Base-by-base conservation (phyloP, 768 basidiomycete species). In the Amanita fuliginea region DNA sequence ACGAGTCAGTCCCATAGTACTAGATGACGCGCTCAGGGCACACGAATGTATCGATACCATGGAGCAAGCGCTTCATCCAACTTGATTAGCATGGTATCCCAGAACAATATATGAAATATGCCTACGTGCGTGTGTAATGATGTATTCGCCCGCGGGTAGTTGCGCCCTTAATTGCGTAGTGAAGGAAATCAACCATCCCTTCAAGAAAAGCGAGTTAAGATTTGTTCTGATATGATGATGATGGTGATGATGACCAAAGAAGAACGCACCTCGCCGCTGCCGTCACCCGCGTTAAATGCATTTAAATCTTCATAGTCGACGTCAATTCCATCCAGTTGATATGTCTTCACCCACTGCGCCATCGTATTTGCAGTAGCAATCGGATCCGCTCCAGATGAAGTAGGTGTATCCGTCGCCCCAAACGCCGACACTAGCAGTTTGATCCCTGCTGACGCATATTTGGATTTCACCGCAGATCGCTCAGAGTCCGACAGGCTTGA, bases 281-380 rank as follows among this genome's bases (percentile, higher is more conserved):
- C 77, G 41, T 67, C 64, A 10, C 75, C 71, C n/a, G 65, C 67
- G 48, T 81, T 66, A 52, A 83, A 73, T 0, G 82, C 81, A 54
- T 67, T 62, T 54, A 84, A 81, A 55, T 84, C 83, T 77, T 81
- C 83, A 1, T 84, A 86, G 61, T 86, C 83, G 32, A 88, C 79
- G 58, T 85, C 83, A 22, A 84, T 75, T 45, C 84, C 84, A 55
- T 86, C 83, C 14, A 86, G 64, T 41, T 67, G 62, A 52, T 72
- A 82, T 56, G 77, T 54, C 52, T 74, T 76, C 7, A 85, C 83
- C 68, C 72, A 87, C 11, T 73, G 72, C 0, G 83, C 82, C 60
- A 86, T 71, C 1, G 72, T 75, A 52, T 79, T 76, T 1, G 85
- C 85, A n/a, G 76, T 76, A 7, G 64, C 64, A 6, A 77, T 64